Evolutionary conservation across 75 land plant genomes (phyloP).

Genomic region (Picea sitchensis): DNA sequence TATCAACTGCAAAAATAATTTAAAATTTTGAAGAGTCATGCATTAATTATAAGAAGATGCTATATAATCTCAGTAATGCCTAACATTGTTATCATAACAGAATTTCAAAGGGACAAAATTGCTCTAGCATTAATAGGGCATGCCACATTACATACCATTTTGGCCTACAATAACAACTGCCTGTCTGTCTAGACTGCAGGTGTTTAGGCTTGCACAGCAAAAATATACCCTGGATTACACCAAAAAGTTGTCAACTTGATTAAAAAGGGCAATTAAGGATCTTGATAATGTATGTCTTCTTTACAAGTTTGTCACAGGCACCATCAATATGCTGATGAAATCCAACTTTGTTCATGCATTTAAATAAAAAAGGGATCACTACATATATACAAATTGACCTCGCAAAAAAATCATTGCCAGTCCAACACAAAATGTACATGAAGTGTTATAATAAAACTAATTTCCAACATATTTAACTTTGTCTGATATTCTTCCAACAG

Average conservation of each 20-base stretch:
- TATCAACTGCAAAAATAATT: conserved; percentile 27
- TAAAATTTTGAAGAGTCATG: not conserved
- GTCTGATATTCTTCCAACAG: not conserved
- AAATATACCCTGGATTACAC: not conserved
- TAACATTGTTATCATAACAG: not conserved
- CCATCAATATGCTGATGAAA: not conserved
- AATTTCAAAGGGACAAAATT: not conserved
- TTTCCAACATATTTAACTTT: too few species aligned
- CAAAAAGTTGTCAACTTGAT: not conserved
- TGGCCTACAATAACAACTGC: not conserved
- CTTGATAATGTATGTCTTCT: not conserved
- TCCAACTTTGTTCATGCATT: not conserved
- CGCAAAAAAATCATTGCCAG: not conserved
- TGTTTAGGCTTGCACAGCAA: not conserved
- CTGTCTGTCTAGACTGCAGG: not conserved
- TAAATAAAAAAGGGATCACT: not conserved
- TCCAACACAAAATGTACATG: not conserved
- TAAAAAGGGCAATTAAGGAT: not conserved
- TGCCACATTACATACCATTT: not conserved
- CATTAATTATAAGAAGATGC: not conserved
- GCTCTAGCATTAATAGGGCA: not conserved
- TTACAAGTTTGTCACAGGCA: not conserved
- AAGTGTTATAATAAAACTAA: too few species aligned
- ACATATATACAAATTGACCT: not conserved
- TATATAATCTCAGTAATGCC: not conserved